Evolutionary conservation across 2,329 filamentous ascomycete genomes (phyloP).

Genomic region (Aspergillus viridinutans): DNA sequence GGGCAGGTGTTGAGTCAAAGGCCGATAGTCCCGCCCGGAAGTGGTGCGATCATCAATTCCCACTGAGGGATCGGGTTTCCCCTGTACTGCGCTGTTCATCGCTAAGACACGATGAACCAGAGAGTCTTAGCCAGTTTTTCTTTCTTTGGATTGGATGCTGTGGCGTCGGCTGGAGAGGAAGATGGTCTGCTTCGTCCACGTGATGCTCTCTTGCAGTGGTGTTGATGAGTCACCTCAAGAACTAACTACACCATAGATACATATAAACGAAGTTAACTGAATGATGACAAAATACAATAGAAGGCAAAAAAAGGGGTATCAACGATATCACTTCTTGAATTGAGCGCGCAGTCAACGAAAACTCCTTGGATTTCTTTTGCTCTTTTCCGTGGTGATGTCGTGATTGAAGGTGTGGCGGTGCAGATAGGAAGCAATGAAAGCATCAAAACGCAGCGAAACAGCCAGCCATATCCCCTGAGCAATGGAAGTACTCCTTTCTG

Average conservation of each 20-base stretch:
- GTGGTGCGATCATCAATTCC: constrained; percentile 15
- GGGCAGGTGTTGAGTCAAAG: constrained; percentile 14
- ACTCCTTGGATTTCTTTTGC: background rate
- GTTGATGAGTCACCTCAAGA: background rate
- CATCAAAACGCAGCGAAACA: constrained; percentile 13
- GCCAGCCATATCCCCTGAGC: constrained; percentile 14
- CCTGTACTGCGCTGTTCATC: constrained; percentile 29
- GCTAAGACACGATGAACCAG: constrained; percentile 12
- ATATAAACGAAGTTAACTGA: background rate
- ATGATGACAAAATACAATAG: background rate
- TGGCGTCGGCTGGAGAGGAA: background rate
- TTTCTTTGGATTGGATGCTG: background rate
- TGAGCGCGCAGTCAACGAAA: background rate
- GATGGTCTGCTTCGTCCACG: background rate
- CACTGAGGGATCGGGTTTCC: constrained; percentile 31
- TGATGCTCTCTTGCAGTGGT: background rate
- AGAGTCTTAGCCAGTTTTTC: constrained; percentile 19
- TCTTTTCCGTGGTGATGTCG: background rate
- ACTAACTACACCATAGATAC: background rate
- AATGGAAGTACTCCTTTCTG: background rate
- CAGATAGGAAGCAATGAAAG: constrained; percentile 6
- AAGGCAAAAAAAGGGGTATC: background rate
- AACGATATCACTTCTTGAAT: background rate
- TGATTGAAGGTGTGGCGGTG: constrained; percentile 21
- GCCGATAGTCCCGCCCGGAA: constrained; percentile 29